phyloP scores from a whole-genome alignment of 257 asterid genomes.

The Linaria vulgaris region DNA sequence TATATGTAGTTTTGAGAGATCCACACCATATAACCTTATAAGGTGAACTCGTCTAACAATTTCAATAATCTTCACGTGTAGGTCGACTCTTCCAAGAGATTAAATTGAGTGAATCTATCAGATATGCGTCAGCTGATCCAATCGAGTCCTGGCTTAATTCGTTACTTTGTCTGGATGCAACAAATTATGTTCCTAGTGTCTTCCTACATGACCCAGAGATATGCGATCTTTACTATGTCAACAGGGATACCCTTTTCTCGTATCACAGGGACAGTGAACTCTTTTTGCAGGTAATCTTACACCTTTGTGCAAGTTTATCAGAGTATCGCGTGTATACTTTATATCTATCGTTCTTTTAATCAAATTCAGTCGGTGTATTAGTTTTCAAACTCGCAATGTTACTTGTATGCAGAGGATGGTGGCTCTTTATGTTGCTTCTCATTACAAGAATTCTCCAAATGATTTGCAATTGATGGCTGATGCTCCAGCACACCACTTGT shows the following conservation, averaged over 20 bases:
- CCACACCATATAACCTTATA: no score
- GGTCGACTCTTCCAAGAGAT: constrained; percentile 88
- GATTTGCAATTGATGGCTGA: constrained; percentile 96
- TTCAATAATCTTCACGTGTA: constrained; percentile 34
- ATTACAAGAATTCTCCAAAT: constrained; percentile 92
- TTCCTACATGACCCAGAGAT: constrained; percentile 74
- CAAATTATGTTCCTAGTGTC: constrained; percentile 65
- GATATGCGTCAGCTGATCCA: constrained; percentile 95
- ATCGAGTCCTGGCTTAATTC: constrained; percentile 85
- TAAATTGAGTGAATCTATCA: constrained; percentile 85
- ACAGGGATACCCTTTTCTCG: constrained; percentile 93
- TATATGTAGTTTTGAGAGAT: background rate
- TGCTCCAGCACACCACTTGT: constrained; percentile 99
- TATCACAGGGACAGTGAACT: constrained; percentile 83
- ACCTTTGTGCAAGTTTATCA: background rate
- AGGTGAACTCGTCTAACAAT: constrained; percentile 19
- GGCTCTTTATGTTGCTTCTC: constrained; percentile 97
- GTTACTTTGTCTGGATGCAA: constrained; percentile 84
- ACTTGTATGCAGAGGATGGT: constrained; percentile 83
- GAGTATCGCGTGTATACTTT: background rate
- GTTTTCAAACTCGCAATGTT: constrained; percentile 15
- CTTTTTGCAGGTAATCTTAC: constrained; percentile 68
- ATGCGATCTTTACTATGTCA: constrained; percentile 92
- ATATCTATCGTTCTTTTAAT: constrained; percentile 7
- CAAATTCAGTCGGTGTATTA: background rate